Evolutionary conservation across 2,329 filamentous ascomycete genomes (phyloP).

Genomic region (Rutstroemia sydowiana): DNA sequence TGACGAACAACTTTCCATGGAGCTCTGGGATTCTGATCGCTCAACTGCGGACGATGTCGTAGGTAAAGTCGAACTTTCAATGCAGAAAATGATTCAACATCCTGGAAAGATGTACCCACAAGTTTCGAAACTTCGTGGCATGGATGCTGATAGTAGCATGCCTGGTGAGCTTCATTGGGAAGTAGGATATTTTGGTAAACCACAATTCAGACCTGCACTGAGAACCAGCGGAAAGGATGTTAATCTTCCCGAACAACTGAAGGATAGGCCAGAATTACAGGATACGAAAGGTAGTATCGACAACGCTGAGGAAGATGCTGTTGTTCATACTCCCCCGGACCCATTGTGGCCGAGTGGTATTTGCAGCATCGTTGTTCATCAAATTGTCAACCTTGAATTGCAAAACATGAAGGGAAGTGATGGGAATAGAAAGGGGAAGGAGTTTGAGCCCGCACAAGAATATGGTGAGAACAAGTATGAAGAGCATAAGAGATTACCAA

Average conservation of each 20-base stretch:
- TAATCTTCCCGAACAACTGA: constrained; percentile 65
- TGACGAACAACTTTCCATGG: constrained; percentile 85
- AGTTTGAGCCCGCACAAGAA: constrained; percentile 81
- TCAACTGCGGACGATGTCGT: constrained; percentile 91
- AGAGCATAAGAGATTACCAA: constrained; percentile 70
- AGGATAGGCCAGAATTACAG: constrained; percentile 69
- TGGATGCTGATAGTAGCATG: constrained; percentile 81
- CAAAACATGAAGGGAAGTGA: constrained; percentile 80
- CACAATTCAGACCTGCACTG: constrained; percentile 75
- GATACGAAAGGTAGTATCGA: constrained; percentile 79
- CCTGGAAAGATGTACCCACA: constrained; percentile 90
- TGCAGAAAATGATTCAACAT: constrained; percentile 92
- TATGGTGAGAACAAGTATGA: constrained; percentile 86
- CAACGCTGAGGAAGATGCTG: constrained; percentile 70
- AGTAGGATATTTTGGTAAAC: constrained; percentile 90
- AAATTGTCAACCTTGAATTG: constrained; percentile 92
- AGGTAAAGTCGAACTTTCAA: constrained; percentile 86
- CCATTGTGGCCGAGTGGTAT: constrained; percentile 94
- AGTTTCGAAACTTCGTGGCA: constrained; percentile 71
- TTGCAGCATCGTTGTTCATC: constrained; percentile 79
- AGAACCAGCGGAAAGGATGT: constrained; percentile 81
- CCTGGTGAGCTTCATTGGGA: constrained; percentile 94
- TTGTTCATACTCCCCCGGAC: constrained; percentile 84
- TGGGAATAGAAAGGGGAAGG: constrained; percentile 73
- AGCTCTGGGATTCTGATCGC: constrained; percentile 93